phyloP scores from a whole-genome alignment of 2,329 filamentous ascomycete genomes.

The Aspergillus novoparasiticus region DNA sequence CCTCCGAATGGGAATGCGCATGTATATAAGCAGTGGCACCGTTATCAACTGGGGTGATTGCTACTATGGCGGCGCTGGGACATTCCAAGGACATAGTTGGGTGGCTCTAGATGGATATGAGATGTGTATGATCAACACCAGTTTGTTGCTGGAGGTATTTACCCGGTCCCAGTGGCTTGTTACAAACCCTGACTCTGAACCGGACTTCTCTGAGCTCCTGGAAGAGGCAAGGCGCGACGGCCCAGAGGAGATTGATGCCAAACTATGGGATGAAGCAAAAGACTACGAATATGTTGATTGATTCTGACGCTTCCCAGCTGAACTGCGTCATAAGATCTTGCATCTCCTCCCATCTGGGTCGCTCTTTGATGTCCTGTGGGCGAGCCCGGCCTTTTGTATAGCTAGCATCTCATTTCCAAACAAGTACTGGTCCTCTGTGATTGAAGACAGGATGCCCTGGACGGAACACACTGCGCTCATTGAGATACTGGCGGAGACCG shows the following conservation, averaged over 20 bases:
- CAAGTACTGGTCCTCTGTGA: constrained; percentile 6
- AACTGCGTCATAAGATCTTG: constrained; percentile 5
- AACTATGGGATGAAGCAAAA: neutral
- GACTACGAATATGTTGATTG: neutral
- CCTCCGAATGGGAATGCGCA: neutral
- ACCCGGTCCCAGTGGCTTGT: constrained; percentile 6
- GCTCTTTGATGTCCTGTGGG: neutral
- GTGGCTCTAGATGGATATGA: neutral
- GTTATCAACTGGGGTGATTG: neutral
- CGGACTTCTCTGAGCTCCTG: neutral
- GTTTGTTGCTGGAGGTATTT: neutral
- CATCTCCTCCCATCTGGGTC: constrained; percentile 3
- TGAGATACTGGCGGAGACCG: neutral
- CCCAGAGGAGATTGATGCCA: neutral
- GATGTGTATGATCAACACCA: neutral
- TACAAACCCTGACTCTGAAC: neutral
- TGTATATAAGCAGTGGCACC: neutral
- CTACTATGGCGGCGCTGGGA: neutral
- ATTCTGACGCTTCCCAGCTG: constrained; percentile 1
- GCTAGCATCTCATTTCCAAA: neutral
- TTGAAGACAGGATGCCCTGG: constrained; percentile 2
- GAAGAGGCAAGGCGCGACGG: neutral
- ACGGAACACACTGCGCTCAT: neutral
- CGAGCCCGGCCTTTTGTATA: constrained; percentile 2
- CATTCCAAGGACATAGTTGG: neutral